Evolutionary conservation across 371 early-diverging fungal genomes (phyloP).

Genomic region (Mucor lusitanicus): DNA sequence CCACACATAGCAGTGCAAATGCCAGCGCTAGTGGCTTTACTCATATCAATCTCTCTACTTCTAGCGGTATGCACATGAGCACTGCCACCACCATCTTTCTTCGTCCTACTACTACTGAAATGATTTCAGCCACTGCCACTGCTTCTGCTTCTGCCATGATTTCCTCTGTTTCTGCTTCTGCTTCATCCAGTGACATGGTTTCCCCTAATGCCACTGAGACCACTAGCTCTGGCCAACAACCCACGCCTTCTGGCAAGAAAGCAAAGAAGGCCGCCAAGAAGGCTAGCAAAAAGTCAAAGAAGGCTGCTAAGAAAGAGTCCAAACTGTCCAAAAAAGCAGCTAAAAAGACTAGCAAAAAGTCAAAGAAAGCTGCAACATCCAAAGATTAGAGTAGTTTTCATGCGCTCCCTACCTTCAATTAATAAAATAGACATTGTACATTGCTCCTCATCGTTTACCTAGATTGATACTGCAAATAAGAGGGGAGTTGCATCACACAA

Average conservation of each 20-base stretch:
- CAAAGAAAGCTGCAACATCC: neutral
- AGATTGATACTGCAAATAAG: too few species aligned
- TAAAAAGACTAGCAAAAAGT: neutral
- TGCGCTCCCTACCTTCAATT: too few species aligned
- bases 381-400: neutral
- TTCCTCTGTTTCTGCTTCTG: neutral
- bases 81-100: neutral
- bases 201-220: neutral
- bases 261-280: neutral
- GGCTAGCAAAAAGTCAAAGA: neutral
- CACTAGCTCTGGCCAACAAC: neutral
- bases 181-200: neutral
- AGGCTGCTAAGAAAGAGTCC: neutral
- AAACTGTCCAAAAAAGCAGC: neutral
- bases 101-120: neutral
- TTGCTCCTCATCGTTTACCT: too few species aligned
- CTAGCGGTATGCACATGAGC: neutral
- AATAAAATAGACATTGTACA: too few species aligned
- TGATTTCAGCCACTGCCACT: neutral
- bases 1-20: neutral
- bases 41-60: neutral
- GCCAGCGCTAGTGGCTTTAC: neutral
- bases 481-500: too few species aligned
- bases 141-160: neutral
- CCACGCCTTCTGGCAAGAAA: neutral